Evolutionary conservation across 257 asterid species (phyloP).

Genomic region (Anisodus acutangulus): DNA sequence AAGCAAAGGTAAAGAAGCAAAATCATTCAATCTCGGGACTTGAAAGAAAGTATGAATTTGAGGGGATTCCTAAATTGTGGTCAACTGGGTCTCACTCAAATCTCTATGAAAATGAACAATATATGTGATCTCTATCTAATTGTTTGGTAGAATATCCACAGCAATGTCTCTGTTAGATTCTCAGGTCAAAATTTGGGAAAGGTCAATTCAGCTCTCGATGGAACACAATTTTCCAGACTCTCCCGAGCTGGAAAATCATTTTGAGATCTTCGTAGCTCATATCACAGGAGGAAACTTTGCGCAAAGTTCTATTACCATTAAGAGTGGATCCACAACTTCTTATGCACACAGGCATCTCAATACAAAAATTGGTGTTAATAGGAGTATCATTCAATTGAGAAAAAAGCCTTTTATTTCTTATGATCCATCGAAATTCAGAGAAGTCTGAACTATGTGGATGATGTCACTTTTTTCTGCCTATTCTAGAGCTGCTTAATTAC

Average conservation of each 20-base stretch:
- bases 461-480: neutral
- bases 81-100: conserved; percentile 56
- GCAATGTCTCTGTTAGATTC: neutral
- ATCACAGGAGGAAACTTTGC: neutral
- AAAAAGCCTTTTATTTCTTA: neutral
- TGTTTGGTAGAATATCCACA: conserved; percentile 30
- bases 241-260: neutral
- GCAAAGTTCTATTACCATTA: neutral
- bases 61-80: conserved; percentile 59
- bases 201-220: neutral
- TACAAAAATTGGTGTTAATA: neutral
- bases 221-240: neutral
- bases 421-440: neutral
- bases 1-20: neutral
- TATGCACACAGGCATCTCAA: neutral
- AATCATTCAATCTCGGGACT: conserved; percentile 42
- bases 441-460: neutral
- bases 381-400: neutral
- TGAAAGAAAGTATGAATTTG: conserved; percentile 57
- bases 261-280: neutral
- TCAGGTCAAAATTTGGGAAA: neutral
- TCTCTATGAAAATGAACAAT: conserved; percentile 55
- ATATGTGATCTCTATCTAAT: conserved; percentile 43
- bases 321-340: neutral
- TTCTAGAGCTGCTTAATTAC: neutral